Evolutionary conservation across 352 stramenopile species (phyloP), one percentile per base, ranked within the genome.

Genomic region (Phytopythium kandeliae): DNA sequence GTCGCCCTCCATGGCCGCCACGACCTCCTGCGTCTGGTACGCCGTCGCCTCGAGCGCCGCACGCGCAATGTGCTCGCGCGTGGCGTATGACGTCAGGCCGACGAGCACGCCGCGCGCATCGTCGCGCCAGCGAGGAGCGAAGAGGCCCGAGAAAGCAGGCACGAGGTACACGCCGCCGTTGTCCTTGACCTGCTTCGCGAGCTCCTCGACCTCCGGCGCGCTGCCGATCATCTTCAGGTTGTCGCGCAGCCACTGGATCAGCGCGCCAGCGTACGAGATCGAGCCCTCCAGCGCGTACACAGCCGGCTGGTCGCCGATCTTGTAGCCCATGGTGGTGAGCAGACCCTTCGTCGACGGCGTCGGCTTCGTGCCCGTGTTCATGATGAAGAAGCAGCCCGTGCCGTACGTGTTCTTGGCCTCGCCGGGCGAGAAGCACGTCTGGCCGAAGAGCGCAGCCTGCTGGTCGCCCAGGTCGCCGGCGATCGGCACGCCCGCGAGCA

Each of bases 321-420:
- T 89, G 73, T 92, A 92, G 51, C 77, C 79, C 26, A 92, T 58
- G 12, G 97, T 99, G 3, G 96, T 99, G 5, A 99, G 72, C 40
- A 99, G 69, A 5, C 96, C 96, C 69, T 98, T 90, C 16, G 70
- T 95, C 7, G 74, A 96, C 9, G 80, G 74, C 34, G 89, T 91
- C n/a, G 77, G 71, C 41, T 72, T 84, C 17, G 76, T 85, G 41
- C 96, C 97, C 15, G 97, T 99, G 78, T 99, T 99, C 92, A 99
- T 98, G 79, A 99, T 95, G 54, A 99, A 89, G 70, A 99, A 99
- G 57, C 96, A 96, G 36, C 97, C 97, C 37, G 97, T 99, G 35
- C 97, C 97, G 75, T 99, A 99, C 31, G 97, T 99, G 71, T 97
- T 98, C 71, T 99, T 99, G 42, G 95, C 95, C 60, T 98, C 80